Evolutionary conservation across 2,329 filamentous ascomycete species (phyloP).

Genomic region (Ophiostoma piceae): DNA sequence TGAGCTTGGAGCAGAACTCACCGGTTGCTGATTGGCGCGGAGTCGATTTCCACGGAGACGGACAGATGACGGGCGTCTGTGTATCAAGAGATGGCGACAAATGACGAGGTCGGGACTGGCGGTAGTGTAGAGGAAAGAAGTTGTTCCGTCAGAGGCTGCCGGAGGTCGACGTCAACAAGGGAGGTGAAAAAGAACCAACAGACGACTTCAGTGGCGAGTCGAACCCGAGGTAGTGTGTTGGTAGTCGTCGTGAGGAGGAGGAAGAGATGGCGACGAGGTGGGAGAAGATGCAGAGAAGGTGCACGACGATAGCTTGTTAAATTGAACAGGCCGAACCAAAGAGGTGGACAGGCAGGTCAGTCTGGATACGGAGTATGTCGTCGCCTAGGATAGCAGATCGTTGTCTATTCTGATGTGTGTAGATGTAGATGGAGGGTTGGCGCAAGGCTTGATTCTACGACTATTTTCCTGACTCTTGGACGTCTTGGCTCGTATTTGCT

Average conservation of each 20-base stretch:
- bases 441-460: background rate
- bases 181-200: background rate
- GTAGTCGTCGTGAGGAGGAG: background rate
- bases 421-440: conserved; percentile 5
- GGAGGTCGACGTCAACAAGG: background rate
- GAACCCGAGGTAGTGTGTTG: background rate
- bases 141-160: background rate
- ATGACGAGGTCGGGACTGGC: background rate
- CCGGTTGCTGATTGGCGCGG: conserved; percentile 6
- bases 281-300: background rate
- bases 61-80: background rate
- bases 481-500: conserved; percentile 2
- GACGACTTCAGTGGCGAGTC: background rate
- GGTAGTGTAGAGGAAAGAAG: background rate
- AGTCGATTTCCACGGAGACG: background rate
- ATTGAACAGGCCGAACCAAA: background rate
- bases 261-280: background rate
- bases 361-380: background rate
- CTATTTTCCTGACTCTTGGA: background rate
- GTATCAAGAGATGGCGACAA: conserved; percentile 1
- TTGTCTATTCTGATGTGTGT: background rate
- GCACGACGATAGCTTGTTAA: background rate
- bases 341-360: background rate
- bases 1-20: background rate
- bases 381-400: background rate